phyloP scores from a whole-genome alignment of 306 rosid species.

The Boehmeria nivea region DNA sequence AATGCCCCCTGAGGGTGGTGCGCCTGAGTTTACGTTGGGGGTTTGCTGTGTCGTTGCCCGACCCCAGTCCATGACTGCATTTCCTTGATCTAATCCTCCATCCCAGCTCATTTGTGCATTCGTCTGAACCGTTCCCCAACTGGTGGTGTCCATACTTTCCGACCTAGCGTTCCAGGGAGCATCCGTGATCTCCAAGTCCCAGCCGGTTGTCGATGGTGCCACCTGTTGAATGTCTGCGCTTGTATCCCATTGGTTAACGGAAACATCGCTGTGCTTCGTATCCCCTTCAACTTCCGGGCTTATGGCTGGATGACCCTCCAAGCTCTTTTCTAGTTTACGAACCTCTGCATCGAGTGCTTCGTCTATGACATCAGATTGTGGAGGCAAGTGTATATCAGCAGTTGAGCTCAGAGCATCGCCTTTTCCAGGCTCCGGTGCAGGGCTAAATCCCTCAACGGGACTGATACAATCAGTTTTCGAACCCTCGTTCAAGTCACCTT shows the following conservation, averaged over 20 bases:
- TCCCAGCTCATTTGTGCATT: conserved; percentile 36
- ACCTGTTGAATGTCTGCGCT: conserved; percentile 40
- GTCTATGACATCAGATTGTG: conserved; percentile 41
- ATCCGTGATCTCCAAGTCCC: conserved; percentile 40
- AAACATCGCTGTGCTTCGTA: conserved; percentile 41
- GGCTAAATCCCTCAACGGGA: conserved; percentile 60
- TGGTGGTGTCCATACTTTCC: conserved; percentile 39
- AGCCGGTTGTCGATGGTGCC: conserved; percentile 31
- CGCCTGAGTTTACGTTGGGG: no score
- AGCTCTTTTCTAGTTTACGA: conserved; percentile 45
- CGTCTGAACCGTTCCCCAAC: conserved; percentile 45
- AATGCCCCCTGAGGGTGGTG: conserved; percentile 17
- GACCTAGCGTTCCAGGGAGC: conserved; percentile 52
- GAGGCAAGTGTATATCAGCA: conserved; percentile 47
- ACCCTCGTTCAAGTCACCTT: conserved; percentile 51
- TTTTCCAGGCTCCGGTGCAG: conserved; percentile 70
- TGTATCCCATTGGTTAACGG: conserved; percentile 49
- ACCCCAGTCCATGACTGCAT: conserved; percentile 37
- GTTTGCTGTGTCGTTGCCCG: conserved; percentile 38
- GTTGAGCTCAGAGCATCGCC: conserved; percentile 81
- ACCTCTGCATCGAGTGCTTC: conserved; percentile 47
- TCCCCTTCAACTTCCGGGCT: conserved; percentile 44
- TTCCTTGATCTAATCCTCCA: conserved; percentile 37
- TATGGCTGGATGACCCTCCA: conserved; percentile 40
- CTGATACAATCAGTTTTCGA: conserved; percentile 66